These are phyloP conservation scores for Carex cristatella DNA, from an alignment of 176 grass and related monocot species.

Conservation along the genomic window DNA sequence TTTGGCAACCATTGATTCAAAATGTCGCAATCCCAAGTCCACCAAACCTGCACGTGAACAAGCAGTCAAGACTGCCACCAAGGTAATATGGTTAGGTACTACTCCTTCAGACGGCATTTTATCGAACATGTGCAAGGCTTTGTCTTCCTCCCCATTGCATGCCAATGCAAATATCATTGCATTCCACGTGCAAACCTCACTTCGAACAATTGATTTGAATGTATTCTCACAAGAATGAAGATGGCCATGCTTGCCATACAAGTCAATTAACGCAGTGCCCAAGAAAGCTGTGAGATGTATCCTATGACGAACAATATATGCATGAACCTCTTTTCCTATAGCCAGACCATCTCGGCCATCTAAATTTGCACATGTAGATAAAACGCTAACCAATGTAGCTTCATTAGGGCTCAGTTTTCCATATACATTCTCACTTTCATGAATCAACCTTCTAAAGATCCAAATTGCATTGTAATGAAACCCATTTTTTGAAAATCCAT, in stretches of 20 bases:
- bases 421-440: background rate
- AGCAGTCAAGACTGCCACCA: conserved; percentile 48
- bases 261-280: conserved; percentile 61
- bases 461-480: conserved; percentile 31
- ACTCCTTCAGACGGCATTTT: conserved; percentile 40
- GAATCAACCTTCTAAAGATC: conserved; percentile 34
- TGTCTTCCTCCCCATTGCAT: conserved; percentile 41
- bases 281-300: conserved; percentile 45
- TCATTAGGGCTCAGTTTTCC: conserved; percentile 24
- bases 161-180: conserved; percentile 50
- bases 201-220: conserved; percentile 20
- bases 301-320: conserved; percentile 26
- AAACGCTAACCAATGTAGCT: conserved; percentile 55
- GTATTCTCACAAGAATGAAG: conserved; percentile 29
- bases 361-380: conserved; percentile 59
- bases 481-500: conserved; percentile 37
- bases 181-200: conserved; percentile 65
- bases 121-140: conserved; percentile 44
- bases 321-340: conserved; percentile 40
- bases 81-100: conserved; percentile 54
- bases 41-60: conserved; percentile 52
- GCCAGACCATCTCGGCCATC: conserved; percentile 24
- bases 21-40: conserved; percentile 49
- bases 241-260: conserved; percentile 67
- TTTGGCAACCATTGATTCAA: conserved; percentile 33